phyloP scores from a whole-genome alignment of 352 stramenopile species.

The Phytophthora macrochlamydospora region DNA sequence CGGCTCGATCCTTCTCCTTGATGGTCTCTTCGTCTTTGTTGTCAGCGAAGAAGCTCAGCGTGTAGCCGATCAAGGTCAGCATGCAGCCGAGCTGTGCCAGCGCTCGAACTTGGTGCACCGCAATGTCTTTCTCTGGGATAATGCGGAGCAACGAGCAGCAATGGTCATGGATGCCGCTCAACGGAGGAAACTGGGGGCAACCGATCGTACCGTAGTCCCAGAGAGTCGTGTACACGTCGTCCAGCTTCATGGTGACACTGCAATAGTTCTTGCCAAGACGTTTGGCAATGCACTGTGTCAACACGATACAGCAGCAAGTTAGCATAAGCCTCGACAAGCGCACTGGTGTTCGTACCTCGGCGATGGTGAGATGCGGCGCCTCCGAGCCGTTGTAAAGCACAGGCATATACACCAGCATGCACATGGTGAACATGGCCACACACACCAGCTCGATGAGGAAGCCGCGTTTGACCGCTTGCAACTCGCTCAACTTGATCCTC shows the following conservation, averaged over 20 bases:
- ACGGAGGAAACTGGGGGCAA: too few relatives aligned
- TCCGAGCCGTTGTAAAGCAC: slow-evolving; percentile 48
- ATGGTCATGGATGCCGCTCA: too few relatives aligned
- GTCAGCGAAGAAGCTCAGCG: slow-evolving; percentile 62
- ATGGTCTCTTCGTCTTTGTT: slow-evolving; percentile 44
- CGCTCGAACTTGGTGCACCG: slow-evolving; percentile 61
- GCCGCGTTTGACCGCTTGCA: slow-evolving; percentile 49
- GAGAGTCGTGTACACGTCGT: slow-evolving; percentile 52
- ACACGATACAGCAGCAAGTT: slow-evolving; percentile 5
- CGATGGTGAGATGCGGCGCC: slow-evolving; percentile 42
- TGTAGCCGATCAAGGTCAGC: slow-evolving; percentile 58
- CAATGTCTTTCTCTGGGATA: slow-evolving; percentile 43
- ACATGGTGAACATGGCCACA: slow-evolving; percentile 51
- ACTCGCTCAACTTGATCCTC: slow-evolving; percentile 44
- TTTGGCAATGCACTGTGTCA: slow-evolving; percentile 43
- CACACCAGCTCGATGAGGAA: slow-evolving; percentile 60
- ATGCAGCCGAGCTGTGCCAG: slow-evolving; percentile 62
- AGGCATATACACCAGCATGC: slow-evolving; percentile 59
- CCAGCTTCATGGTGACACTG: slow-evolving; percentile 45
- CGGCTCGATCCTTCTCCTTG: slow-evolving; percentile 32
- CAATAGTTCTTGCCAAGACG: slow-evolving; percentile 61
- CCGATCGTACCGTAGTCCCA: slow-evolving; percentile 57
- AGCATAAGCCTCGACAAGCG: too few relatives aligned
- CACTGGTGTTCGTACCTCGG: slow-evolving; percentile 20
- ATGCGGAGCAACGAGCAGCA: not conserved